Conservation (phyloP, 176 grass and related monocot genomes). For the Oryza nivara region DNA sequence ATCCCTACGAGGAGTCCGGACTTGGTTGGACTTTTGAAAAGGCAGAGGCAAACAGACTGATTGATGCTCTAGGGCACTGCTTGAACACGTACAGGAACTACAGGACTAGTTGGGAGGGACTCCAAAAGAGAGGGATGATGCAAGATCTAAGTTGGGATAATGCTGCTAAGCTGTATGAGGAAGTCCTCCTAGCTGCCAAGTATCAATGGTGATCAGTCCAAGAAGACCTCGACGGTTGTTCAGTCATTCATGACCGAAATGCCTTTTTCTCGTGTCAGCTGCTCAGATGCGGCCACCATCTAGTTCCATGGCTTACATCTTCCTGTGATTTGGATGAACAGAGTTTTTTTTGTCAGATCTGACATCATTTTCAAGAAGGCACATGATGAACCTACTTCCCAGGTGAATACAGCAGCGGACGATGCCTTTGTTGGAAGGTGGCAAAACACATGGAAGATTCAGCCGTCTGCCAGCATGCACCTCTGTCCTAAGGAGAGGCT, state of each 20-base stretch:
- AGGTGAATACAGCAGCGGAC: background rate
- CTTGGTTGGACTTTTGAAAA: conserved; percentile 89
- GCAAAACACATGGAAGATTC: background rate
- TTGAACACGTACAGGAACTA: conserved; percentile 78
- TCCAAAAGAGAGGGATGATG: conserved; percentile 84
- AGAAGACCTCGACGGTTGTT: background rate
- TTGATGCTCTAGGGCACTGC: conserved; percentile 79
- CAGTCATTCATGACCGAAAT: background rate
- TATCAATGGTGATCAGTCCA: conserved; percentile 69
- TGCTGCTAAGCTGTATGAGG: conserved; percentile 84
- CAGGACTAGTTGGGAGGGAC: conserved; percentile 85
- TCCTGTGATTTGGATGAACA: background rate
- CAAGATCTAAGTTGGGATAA: conserved; percentile 95
- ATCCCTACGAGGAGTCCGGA: conserved; percentile 73
- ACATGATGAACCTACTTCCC: background rate
- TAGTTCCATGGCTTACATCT: background rate
- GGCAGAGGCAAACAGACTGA: conserved; percentile 75
- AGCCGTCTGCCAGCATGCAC: background rate
- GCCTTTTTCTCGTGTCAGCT: background rate
- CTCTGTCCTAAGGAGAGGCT: conserved; percentile 15
- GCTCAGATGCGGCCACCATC: background rate
- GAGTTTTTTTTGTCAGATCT: background rate
- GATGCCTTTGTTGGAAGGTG: background rate
- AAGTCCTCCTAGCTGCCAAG: conserved; percentile 75
- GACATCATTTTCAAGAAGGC: background rate